A percentile compares a stretch with the other conserved stretches of the same genome.
Evolutionary conservation across 2,329 filamentous ascomycete species (phyloP).

Genomic region (Colletotrichum limetticola): DNA sequence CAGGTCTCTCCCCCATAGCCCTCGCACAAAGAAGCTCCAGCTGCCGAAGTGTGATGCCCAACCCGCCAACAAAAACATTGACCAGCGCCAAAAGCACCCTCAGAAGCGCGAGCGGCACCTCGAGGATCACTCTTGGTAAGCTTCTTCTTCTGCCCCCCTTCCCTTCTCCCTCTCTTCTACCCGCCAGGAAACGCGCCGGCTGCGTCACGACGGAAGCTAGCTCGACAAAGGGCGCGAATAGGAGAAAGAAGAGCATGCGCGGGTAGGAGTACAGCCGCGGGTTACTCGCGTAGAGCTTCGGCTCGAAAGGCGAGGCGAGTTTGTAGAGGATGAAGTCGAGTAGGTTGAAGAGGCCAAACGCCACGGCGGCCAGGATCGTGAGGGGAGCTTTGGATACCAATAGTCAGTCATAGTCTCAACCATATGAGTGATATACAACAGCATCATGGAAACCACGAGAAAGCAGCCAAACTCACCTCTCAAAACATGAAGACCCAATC

Average conservation of each 20-base stretch:
- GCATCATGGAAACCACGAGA: not conserved
- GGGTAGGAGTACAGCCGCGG: constrained; percentile 19
- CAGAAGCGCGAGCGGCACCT: not conserved
- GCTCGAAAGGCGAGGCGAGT: constrained; percentile 19
- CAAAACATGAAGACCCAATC: constrained; percentile 11
- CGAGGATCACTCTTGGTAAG: not conserved
- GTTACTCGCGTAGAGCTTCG: constrained; percentile 30
- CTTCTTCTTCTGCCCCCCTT: not conserved
- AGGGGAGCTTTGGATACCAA: constrained; percentile 3
- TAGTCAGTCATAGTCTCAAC: not conserved
- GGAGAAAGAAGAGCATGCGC: constrained; percentile 28
- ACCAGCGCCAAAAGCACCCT: not conserved
- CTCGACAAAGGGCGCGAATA: constrained; percentile 8
- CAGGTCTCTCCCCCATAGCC: constrained; percentile 22
- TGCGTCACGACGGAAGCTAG: not conserved
- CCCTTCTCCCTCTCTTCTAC: not conserved
- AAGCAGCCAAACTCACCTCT: constrained; percentile 10
- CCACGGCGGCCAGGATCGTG: constrained; percentile 16
- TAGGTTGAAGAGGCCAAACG: constrained; percentile 30
- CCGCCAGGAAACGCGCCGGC: not conserved
- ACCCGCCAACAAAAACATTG: constrained; percentile 6
- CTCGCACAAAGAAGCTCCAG: not conserved
- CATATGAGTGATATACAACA: not conserved
- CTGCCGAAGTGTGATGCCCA: constrained; percentile 2
- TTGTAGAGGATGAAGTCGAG: constrained; percentile 29